A percentile compares a stretch with the other conserved stretches of the same genome.
Conservation (phyloP, 805 yeast species). For the Nakazawaea laoshanensis region DNA sequence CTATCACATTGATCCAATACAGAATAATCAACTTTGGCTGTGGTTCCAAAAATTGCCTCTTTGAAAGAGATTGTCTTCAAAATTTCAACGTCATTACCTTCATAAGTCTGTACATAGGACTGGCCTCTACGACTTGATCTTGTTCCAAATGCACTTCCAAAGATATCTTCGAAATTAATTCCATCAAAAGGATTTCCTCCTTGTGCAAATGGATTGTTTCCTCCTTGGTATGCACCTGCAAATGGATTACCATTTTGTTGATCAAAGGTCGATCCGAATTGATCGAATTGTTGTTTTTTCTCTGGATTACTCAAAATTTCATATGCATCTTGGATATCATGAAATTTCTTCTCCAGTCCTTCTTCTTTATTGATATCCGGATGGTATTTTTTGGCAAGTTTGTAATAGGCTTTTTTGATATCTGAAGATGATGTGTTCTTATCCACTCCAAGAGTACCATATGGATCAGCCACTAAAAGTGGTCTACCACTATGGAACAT, state of each 20-base stretch:
- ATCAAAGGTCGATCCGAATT: conserved; percentile 79
- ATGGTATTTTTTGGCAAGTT: conserved; percentile 87
- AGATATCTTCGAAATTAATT: conserved; percentile 55
- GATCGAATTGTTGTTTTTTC: conserved; percentile 85
- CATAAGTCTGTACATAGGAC: conserved; percentile 63
- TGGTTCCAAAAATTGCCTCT: conserved; percentile 79
- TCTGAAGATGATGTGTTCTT: conserved; percentile 67
- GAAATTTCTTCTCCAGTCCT: conserved; percentile 83
- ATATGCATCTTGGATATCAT: conserved; percentile 88
- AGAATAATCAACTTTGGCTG: conserved; percentile 57
- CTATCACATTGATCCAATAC: conserved; percentile 70
- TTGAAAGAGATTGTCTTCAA: conserved; percentile 68
- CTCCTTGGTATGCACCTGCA: conserved; percentile 37
- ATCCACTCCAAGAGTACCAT: conserved; percentile 71
- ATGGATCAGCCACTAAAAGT: conserved; percentile 57
- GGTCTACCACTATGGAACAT: conserved; percentile 35
- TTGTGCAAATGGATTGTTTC: conserved; percentile 39
- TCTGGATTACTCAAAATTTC: conserved; percentile 81
- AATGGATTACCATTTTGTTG: conserved; percentile 47
- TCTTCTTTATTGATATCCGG: conserved; percentile 94
- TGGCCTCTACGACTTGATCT: conserved; percentile 23
- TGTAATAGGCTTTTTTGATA: conserved; percentile 90
- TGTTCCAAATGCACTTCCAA: conserved; percentile 43
- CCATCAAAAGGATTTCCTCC: conserved; percentile 26
- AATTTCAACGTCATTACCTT: conserved; percentile 85